phyloP scores from a whole-genome alignment of 2,329 filamentous ascomycete species.

The Cladosporium colombiae region DNA sequence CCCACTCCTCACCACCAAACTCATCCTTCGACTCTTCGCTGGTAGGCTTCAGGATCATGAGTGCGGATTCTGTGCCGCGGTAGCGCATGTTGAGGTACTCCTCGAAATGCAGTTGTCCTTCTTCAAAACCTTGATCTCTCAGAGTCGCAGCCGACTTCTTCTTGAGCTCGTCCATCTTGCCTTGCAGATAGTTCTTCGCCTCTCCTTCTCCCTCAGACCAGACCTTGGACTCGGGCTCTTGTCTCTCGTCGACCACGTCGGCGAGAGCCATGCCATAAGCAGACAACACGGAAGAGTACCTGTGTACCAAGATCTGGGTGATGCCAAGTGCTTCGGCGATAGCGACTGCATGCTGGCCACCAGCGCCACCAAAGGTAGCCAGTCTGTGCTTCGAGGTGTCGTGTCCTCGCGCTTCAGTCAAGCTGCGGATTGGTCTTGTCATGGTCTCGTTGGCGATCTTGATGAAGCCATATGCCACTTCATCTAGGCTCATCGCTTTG shows the following conservation, averaged over 20 bases:
- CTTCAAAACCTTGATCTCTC: slow-evolving; percentile 74
- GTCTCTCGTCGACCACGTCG: slow-evolving; percentile 87
- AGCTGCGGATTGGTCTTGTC: slow-evolving; percentile 83
- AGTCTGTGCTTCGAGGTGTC: slow-evolving; percentile 89
- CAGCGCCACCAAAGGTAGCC: slow-evolving; percentile 88
- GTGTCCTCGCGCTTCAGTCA: slow-evolving; percentile 90
- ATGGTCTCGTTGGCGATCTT: slow-evolving; percentile 90
- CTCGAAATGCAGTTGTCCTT: slow-evolving; percentile 76
- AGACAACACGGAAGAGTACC: slow-evolving; percentile 85
- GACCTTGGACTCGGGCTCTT: slow-evolving; percentile 69
- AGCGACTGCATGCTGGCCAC: slow-evolving; percentile 88
- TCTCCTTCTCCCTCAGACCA: slow-evolving; percentile 60
- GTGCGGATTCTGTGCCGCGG: slow-evolving; percentile 82
- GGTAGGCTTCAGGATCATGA: slow-evolving; percentile 81
- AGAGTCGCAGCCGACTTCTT: slow-evolving; percentile 69
- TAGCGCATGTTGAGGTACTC: slow-evolving; percentile 95
- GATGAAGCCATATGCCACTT: slow-evolving; percentile 86
- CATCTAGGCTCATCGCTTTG: slow-evolving; percentile 71
- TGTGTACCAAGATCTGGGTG: slow-evolving; percentile 79
- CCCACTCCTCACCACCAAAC: slow-evolving; percentile 70
- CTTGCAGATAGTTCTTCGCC: slow-evolving; percentile 63
- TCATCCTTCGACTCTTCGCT: slow-evolving; percentile 61
- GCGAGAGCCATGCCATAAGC: slow-evolving; percentile 92
- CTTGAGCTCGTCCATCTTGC: slow-evolving; percentile 78
- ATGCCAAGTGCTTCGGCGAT: slow-evolving; percentile 85